Base-by-base conservation (phyloP, 495 filamentous ascomycete species). In the Cetradonia linearis region DNA sequence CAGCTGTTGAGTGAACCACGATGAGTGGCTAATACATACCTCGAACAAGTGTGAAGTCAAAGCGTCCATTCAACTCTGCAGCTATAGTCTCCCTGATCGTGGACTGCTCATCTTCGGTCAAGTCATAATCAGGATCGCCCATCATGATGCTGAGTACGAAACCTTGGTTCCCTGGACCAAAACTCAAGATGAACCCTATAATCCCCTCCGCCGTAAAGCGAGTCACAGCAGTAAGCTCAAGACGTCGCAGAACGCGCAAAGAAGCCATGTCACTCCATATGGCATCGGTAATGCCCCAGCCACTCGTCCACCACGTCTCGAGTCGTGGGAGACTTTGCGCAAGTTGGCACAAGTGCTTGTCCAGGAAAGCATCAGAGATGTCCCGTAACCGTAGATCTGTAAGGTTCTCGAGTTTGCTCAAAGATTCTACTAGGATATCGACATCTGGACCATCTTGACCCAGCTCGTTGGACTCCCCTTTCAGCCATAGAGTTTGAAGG, bases 301-400 rank as follows among this genome's bases (percentile, higher is more conserved):
- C 80, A 56, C 78, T 76, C 28, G 77, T 73, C 64, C 73, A 77
- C 38, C 87, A 73, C 5, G 78, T 70, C 63, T 84, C 81, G 18
- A 89, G 71, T 4, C 69, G 63, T 0, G 72, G 70, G 33, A 86
- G 70, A 16, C 68, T 72, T 28, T 71, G 69, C 1, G 81, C 76
- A 7, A 88, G 71, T 11, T 67, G 59, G 25, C 72, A 70, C 44
- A 88, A 73, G 49, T 83, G 70, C 25, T 74, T 69, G 49, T 77
- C 76, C 5, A 65, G 69, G 48, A 86, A 78, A 52, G 76, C 73
- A 30, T 83, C 80, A 3, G 80, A 81, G 11, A 82, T 74, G 20
- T 77, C 70, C 28, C 72, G 68, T 14, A 86, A 70, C 20, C 78
- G 73, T 11, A 86, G 70, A 31, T 78, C 75, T 30, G 71, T 73